Evolutionary conservation across 352 stramenopile species (phyloP).

Genomic region (Peronosclerospora sorghi): DNA sequence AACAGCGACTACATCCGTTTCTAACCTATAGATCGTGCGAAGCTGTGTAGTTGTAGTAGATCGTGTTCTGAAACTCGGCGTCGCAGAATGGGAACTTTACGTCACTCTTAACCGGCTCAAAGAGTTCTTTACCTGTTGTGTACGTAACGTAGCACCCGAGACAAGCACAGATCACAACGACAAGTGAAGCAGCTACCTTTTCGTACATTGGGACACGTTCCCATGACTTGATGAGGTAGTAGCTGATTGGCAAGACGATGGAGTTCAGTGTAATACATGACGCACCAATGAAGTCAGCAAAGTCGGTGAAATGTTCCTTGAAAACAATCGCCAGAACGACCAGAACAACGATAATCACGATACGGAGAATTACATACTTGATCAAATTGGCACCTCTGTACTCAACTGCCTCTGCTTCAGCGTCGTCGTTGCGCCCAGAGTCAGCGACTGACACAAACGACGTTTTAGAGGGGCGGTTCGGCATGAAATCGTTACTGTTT

Average conservation of each 20-base stretch:
- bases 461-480: conserved; percentile 18
- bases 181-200: too few species aligned
- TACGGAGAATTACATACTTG: conserved; percentile 21
- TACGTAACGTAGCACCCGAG: too few species aligned
- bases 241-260: conserved; percentile 46
- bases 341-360: conserved; percentile 25
- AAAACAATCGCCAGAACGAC: conserved; percentile 27
- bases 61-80: too few species aligned
- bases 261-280: conserved; percentile 43
- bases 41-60: too few species aligned
- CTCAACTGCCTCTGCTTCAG: conserved; percentile 20
- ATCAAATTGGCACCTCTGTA: conserved; percentile 20
- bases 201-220: too few species aligned
- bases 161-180: too few species aligned
- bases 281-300: conserved; percentile 46
- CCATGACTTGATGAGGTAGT: conserved; percentile 64
- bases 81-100: too few species aligned
- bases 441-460: conserved; percentile 38
- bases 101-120: too few species aligned
- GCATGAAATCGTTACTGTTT: background rate
- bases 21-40: too few species aligned
- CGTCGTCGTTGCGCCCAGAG: conserved; percentile 19
- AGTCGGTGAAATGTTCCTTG: conserved; percentile 48
- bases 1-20: too few species aligned
- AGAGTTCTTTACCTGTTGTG: too few species aligned